These are phyloP conservation scores for Claviceps sp. DNA, from an alignment of 2,329 filamentous ascomycete species.

Conservation along the genomic window DNA sequence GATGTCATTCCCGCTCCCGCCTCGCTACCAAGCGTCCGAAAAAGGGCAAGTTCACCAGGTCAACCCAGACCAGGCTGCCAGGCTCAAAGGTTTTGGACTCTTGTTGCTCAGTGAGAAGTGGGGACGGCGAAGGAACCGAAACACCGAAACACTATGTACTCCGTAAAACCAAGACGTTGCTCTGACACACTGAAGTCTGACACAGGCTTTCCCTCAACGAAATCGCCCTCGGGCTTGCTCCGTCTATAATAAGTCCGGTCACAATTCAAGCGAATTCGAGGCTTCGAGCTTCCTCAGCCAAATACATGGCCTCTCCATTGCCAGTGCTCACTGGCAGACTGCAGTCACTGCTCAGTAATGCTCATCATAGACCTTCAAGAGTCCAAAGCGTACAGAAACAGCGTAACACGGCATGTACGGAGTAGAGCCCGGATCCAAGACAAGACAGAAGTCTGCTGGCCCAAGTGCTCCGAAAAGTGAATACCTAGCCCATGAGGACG, in stretches of 20 bases:
- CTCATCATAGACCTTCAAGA: no score
- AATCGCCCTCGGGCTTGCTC: no score
- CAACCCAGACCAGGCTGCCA: not conserved
- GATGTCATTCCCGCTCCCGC: not conserved
- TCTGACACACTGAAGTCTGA: no score
- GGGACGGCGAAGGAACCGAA: slow-evolving; percentile 5
- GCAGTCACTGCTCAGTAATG: no score
- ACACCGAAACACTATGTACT: slow-evolving; percentile 3
- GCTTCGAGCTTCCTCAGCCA: not conserved
- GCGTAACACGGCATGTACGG: no score
- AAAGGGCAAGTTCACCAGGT: not conserved
- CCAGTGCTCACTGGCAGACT: not conserved
- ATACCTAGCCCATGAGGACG: not conserved
- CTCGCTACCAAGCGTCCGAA: not conserved
- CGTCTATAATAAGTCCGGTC: no score
- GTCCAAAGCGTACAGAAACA: no score
- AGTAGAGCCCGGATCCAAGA: no score
- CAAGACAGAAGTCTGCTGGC: no score
- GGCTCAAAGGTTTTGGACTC: not conserved
- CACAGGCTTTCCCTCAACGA: no score
- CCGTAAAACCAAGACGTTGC: slow-evolving; percentile 2
- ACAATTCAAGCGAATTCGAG: not conserved
- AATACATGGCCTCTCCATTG: not conserved
- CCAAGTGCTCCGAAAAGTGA: not conserved
- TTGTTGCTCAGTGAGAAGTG: slow-evolving; percentile 6